Conservation (phyloP, 331 rosid species). For the Malus hybrid region DNA sequence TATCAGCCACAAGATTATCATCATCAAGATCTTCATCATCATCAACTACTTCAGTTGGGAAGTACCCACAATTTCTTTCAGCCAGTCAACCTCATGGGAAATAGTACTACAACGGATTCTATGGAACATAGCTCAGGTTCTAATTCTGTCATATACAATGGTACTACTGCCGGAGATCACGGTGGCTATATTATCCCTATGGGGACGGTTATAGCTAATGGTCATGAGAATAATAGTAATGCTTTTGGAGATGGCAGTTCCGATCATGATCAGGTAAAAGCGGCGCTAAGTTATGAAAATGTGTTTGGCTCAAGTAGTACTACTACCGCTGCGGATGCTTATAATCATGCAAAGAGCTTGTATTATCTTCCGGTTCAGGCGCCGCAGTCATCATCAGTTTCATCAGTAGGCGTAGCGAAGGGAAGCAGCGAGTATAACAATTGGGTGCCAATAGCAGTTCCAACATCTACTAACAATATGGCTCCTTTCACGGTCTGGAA, state of each 20-base stretch:
- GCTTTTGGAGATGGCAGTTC: slow-evolving; percentile 1
- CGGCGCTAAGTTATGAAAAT: slow-evolving; percentile 22
- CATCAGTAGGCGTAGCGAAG: slow-evolving; percentile 12
- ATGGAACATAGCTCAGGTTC: slow-evolving; percentile 54
- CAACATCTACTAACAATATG: slow-evolving; percentile 14
- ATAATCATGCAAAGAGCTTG: slow-evolving; percentile 39
- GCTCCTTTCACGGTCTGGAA: slow-evolving; percentile 62
- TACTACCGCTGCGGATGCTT: neutral
- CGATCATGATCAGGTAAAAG: neutral
- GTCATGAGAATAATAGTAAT: neutral
- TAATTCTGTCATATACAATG: slow-evolving; percentile 21
- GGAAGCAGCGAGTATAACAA: slow-evolving; percentile 24
- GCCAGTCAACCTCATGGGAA: slow-evolving; percentile 23
- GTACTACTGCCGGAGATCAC: slow-evolving; percentile 1
- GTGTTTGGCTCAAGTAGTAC: slow-evolving; percentile 15
- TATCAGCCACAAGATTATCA: neutral
- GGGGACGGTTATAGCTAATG: slow-evolving; percentile 19
- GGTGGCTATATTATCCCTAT: slow-evolving; percentile 39
- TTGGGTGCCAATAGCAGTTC: slow-evolving; percentile 74
- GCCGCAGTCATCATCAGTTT: neutral
- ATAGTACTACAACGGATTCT: slow-evolving; percentile 27
- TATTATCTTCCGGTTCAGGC: no score
- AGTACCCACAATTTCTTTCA: slow-evolving; percentile 60
- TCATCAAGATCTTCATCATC: slow-evolving; percentile 28
- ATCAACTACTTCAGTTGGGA: slow-evolving; percentile 34